Percentiles rank a stretch among this genome's conserved stretches.
Evolutionary conservation across 345 rosid species (phyloP).

Genomic region (Anacardium occidentale): DNA sequence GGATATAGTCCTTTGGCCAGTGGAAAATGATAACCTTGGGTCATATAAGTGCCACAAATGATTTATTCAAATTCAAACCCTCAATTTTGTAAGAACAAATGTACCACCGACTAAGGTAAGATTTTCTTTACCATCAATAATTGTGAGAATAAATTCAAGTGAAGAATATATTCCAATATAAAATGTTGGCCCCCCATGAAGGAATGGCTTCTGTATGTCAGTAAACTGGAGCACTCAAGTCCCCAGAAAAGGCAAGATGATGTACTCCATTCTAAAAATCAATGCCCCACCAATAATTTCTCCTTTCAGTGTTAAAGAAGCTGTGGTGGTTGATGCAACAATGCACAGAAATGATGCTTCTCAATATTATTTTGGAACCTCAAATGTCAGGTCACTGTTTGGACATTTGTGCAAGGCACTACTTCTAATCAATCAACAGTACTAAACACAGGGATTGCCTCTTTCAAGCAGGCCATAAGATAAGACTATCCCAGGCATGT

Average conservation of each 20-base stretch:
- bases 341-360: neutral
- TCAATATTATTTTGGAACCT: too few relatives aligned
- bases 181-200: too few relatives aligned
- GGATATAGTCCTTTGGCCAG: too few relatives aligned
- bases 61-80: neutral
- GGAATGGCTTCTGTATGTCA: neutral
- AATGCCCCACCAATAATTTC: neutral
- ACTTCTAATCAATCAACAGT: slow-evolving; percentile 5
- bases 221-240: neutral
- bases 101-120: too few relatives aligned
- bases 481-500: too few relatives aligned
- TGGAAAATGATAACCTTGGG: too few relatives aligned
- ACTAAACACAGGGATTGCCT: neutral
- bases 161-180: too few relatives aligned
- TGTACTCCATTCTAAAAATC: neutral
- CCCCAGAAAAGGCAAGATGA: neutral
- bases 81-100: too few relatives aligned
- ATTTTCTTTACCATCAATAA: too few relatives aligned
- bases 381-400: neutral
- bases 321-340: slow-evolving; percentile 2
- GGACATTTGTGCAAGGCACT: slow-evolving; percentile 1
- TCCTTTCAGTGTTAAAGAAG: neutral
- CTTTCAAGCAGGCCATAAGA: too few relatives aligned
- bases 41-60: too few relatives aligned
- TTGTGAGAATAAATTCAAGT: too few relatives aligned